A percentile compares a stretch with the other conserved stretches of the same genome.
These are phyloP conservation scores for Lupinus albus DNA, from an alignment of 306 rosid genomes.

Conservation along the genomic window DNA sequence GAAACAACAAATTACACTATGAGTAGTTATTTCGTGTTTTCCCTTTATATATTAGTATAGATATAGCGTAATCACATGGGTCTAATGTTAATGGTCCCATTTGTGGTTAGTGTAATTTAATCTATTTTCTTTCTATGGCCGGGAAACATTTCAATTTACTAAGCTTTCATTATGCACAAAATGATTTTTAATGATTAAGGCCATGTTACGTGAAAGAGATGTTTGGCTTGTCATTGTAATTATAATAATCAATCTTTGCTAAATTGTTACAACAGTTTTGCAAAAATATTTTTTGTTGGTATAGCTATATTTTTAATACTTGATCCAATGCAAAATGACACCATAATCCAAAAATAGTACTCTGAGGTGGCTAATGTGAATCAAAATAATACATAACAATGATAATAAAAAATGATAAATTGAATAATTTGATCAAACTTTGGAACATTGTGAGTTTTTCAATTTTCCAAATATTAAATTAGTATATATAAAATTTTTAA, in stretches of 20 bases:
- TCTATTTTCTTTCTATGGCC: conserved; percentile 44
- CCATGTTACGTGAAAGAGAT: conserved; percentile 68
- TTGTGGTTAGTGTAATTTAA: conserved; percentile 53
- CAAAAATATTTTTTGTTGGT: conserved; percentile 2
- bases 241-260: conserved; percentile 36
- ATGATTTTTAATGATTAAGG: conserved; percentile 55
- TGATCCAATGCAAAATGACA: conserved; percentile 26
- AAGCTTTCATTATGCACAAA: conserved; percentile 46
- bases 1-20: too few species aligned
- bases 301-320: background rate
- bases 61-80: conserved; percentile 88
- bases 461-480: too few species aligned
- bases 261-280: conserved; percentile 22
- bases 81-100: conserved; percentile 57
- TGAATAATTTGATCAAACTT: too few species aligned
- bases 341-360: too few species aligned
- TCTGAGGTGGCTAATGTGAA: too few species aligned
- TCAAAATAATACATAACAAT: too few species aligned
- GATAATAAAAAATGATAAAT: too few species aligned
- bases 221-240: conserved; percentile 50
- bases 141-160: conserved; percentile 61
- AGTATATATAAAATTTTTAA: too few species aligned
- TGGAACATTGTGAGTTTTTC: too few species aligned
- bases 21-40: too few species aligned
- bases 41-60: too few species aligned